Evolutionary conservation across 2,329 filamentous ascomycete genomes (phyloP).

Genomic region (Leptographium procerum): DNA sequence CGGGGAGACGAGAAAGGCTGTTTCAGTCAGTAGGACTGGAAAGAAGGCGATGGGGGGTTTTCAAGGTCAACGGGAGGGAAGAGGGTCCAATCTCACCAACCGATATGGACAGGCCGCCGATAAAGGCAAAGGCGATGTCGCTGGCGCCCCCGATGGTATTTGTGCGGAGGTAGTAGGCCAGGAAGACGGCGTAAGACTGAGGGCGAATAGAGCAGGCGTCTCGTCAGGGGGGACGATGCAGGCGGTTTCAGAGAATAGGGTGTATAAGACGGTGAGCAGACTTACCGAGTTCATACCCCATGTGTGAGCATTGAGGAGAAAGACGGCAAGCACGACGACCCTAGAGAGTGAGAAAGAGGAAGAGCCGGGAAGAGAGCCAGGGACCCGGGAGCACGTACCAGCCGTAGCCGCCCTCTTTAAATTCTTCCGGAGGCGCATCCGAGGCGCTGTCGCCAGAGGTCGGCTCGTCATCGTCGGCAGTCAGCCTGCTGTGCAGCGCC

Average conservation of each 20-base stretch:
- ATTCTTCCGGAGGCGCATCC: constrained; percentile 16
- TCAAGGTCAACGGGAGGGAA: neutral
- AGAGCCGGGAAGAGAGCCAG: neutral
- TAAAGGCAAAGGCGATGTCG: constrained; percentile 60
- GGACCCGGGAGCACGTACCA: constrained; percentile 30
- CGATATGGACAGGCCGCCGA: constrained; percentile 60
- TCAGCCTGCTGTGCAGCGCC: neutral
- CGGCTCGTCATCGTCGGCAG: neutral
- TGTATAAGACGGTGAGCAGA: too few species aligned
- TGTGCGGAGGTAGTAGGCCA: constrained; percentile 44
- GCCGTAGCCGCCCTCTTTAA: constrained; percentile 47
- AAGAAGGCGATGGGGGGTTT: too few species aligned
- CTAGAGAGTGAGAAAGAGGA: constrained; percentile 13
- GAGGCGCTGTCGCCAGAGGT: neutral
- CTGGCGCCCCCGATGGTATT: constrained; percentile 52
- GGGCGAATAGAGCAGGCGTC: neutral
- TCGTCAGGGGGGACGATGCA: neutral
- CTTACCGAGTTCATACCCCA: constrained; percentile 61
- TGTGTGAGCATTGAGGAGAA: constrained; percentile 56
- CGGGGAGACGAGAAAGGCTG: constrained; percentile 40
- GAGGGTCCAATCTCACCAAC: constrained; percentile 22
- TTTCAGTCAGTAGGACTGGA: neutral
- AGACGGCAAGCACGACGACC: constrained; percentile 42
- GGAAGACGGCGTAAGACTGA: constrained; percentile 45
- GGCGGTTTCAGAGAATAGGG: neutral